These are phyloP conservation scores for Stagonosporopsis chrysanthemi DNA, from an alignment of 2,329 filamentous ascomycete genomes.

Conservation along the genomic window DNA sequence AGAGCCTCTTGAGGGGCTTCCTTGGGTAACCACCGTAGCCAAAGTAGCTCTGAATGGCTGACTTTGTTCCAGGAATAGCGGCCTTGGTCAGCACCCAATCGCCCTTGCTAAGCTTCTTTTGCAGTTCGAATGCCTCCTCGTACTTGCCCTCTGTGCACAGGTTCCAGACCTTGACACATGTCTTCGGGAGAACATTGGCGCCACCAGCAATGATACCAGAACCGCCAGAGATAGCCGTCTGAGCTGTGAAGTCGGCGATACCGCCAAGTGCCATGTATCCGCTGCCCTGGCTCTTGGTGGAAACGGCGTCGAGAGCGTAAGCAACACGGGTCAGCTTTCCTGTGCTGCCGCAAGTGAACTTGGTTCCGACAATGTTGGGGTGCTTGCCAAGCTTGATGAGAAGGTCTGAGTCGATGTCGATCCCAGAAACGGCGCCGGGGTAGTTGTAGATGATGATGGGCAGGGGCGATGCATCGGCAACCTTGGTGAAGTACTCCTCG, in stretches of 20 bases:
- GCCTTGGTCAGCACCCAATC: slow-evolving; percentile 86
- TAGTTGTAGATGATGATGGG: slow-evolving; percentile 92
- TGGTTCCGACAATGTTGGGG: slow-evolving; percentile 85
- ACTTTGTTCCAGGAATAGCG: slow-evolving; percentile 86
- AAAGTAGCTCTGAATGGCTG: slow-evolving; percentile 78
- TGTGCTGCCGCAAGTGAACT: slow-evolving; percentile 91
- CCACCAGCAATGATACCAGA: slow-evolving; percentile 86
- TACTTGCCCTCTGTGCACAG: slow-evolving; percentile 75
- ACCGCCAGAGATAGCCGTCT: slow-evolving; percentile 80
- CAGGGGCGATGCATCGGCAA: slow-evolving; percentile 77
- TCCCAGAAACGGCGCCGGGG: slow-evolving; percentile 83
- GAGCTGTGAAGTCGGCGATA: slow-evolving; percentile 85
- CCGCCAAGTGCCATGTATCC: slow-evolving; percentile 86
- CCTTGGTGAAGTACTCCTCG: slow-evolving; percentile 74
- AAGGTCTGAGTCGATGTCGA: slow-evolving; percentile 89
- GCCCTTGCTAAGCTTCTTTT: slow-evolving; percentile 77
- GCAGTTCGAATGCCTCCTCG: slow-evolving; percentile 76
- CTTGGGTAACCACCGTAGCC: slow-evolving; percentile 83
- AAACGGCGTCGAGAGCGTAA: slow-evolving; percentile 73
- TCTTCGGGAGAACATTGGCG: slow-evolving; percentile 85
- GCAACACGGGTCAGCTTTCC: slow-evolving; percentile 88
- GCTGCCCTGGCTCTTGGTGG: slow-evolving; percentile 58
- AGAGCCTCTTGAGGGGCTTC: slow-evolving; percentile 72
- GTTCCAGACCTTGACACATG: slow-evolving; percentile 80
- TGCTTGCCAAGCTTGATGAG: slow-evolving; percentile 81